Conservation (phyloP, 352 stramenopile genomes). For the Globisporangium acanthophoron region DNA sequence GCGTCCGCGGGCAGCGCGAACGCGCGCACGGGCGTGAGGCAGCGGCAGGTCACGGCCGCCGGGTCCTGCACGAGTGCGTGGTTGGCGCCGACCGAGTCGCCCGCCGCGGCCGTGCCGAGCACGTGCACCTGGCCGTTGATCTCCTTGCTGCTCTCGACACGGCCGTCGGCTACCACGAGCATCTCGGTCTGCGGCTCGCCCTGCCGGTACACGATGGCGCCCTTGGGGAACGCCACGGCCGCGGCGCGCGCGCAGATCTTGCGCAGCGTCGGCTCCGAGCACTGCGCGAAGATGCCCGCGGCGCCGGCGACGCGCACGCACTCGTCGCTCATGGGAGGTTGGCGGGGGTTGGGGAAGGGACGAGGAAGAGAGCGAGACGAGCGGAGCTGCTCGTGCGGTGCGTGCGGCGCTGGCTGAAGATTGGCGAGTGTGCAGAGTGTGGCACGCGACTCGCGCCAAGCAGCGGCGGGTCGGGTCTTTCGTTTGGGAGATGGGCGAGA, state of each 20-base stretch:
- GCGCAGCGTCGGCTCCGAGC: slow-evolving; percentile 74
- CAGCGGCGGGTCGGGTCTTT: too few species aligned
- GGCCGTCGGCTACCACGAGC: slow-evolving; percentile 63
- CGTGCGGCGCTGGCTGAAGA: background rate
- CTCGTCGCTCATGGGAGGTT: slow-evolving; percentile 33
- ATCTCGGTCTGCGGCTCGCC: slow-evolving; percentile 77
- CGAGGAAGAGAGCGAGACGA: background rate
- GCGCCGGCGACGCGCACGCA: slow-evolving; percentile 58
- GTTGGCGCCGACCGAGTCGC: slow-evolving; percentile 68
- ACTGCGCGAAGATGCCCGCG: slow-evolving; percentile 78
- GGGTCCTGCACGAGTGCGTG: slow-evolving; percentile 78
- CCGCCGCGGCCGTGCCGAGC: slow-evolving; percentile 41
- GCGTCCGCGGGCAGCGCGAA: slow-evolving; percentile 68
- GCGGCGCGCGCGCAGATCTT: slow-evolving; percentile 64
- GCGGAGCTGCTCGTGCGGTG: background rate
- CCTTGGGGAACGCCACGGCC: slow-evolving; percentile 66
- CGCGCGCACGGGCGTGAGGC: slow-evolving; percentile 69
- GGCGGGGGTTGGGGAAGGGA: background rate
- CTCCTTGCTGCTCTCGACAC: slow-evolving; percentile 67
- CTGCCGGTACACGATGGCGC: slow-evolving; percentile 73
- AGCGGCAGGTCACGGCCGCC: slow-evolving; percentile 71
- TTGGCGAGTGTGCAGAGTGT: too few species aligned
- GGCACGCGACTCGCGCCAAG: too few species aligned
- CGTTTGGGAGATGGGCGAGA: too few species aligned
- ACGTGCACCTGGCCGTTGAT: slow-evolving; percentile 84